Conservation (phyloP, 305 asterid genomes). For the Fraxinus albicans region DNA sequence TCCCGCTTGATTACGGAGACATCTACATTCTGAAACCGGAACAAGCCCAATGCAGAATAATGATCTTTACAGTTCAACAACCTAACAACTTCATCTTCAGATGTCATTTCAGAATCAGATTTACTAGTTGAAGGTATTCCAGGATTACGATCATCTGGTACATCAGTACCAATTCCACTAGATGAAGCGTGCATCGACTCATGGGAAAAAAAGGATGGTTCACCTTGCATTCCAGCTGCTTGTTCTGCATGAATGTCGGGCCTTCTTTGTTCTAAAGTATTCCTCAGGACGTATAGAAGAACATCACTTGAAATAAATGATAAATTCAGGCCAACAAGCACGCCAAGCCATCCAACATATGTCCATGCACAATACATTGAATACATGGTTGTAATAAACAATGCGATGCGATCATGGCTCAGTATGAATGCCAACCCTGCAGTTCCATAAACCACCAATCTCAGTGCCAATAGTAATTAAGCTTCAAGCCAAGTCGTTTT, state of each 20-base stretch:
- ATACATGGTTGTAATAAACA: conserved; percentile 59
- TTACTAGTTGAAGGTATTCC: conserved; percentile 88
- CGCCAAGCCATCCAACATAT: conserved; percentile 80
- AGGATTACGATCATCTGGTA: conserved; percentile 48
- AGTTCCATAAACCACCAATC: conserved; percentile 25
- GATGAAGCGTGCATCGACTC: conserved; percentile 53
- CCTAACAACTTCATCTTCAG: conserved; percentile 78
- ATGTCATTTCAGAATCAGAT: conserved; percentile 68
- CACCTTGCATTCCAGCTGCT: conserved; percentile 56
- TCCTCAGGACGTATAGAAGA: conserved; percentile 64
- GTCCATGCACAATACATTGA: conserved; percentile 78
- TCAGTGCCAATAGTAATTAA: conserved; percentile 25
- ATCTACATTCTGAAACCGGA: conserved; percentile 71
- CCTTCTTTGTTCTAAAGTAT: conserved; percentile 59
- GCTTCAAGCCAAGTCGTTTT: not conserved
- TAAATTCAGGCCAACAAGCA: conserved; percentile 66
- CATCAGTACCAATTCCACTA: conserved; percentile 37
- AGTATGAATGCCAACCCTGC: conserved; percentile 67
- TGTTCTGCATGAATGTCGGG: conserved; percentile 53
- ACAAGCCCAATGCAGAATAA: conserved; percentile 79
- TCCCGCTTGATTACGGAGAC: conserved; percentile 70
- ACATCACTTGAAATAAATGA: conserved; percentile 86
- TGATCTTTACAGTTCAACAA: conserved; percentile 78
- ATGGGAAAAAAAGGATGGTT: conserved; percentile 40
- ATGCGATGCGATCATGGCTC: conserved; percentile 63